A percentile compares a stretch with the other conserved stretches of the same genome.
These are phyloP conservation scores for Plasmodium adleri DNA, from an alignment of 169 alveolate species.

Conservation along the genomic window DNA sequence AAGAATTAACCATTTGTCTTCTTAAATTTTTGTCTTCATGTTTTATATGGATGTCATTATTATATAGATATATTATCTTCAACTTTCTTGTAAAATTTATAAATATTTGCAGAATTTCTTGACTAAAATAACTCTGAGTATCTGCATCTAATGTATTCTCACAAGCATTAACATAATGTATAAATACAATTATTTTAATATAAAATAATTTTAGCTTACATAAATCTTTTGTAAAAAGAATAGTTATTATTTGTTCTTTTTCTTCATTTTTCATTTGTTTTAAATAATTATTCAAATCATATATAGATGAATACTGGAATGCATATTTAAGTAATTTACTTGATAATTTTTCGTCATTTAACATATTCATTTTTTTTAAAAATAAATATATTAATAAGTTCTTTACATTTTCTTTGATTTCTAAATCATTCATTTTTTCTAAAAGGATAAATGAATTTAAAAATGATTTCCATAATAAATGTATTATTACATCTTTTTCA, in stretches of 20 bases:
- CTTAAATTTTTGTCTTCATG: constrained; percentile 5
- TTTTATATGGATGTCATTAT: background rate
- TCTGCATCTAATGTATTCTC: constrained; percentile 13
- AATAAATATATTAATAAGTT: constrained; percentile 10
- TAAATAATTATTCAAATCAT: constrained; percentile 51
- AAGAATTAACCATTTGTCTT: constrained; percentile 56
- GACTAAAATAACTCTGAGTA: constrained; percentile 18
- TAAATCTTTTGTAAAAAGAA: constrained; percentile 24
- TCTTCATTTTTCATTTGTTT: constrained; percentile 29
- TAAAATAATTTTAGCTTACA: constrained; percentile 45
- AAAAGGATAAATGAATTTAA: constrained; percentile 39
- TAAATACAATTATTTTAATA: constrained; percentile 57
- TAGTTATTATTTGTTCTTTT: background rate
- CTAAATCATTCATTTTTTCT: constrained; percentile 21
- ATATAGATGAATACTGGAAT: constrained; percentile 38
- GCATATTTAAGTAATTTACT: constrained; percentile 31
- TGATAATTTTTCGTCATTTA: constrained; percentile 48
- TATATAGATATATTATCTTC: constrained; percentile 34
- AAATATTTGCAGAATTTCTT: constrained; percentile 29
- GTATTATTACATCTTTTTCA: constrained; percentile 5
- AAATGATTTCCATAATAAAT: constrained; percentile 31
- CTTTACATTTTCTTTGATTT: constrained; percentile 26
- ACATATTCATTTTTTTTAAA: constrained; percentile 44
- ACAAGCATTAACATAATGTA: constrained; percentile 35
- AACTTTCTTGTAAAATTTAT: constrained; percentile 16